These are phyloP conservation scores for Vachellia collinsii DNA, from an alignment of 306 rosid species.

Conservation along the genomic window DNA sequence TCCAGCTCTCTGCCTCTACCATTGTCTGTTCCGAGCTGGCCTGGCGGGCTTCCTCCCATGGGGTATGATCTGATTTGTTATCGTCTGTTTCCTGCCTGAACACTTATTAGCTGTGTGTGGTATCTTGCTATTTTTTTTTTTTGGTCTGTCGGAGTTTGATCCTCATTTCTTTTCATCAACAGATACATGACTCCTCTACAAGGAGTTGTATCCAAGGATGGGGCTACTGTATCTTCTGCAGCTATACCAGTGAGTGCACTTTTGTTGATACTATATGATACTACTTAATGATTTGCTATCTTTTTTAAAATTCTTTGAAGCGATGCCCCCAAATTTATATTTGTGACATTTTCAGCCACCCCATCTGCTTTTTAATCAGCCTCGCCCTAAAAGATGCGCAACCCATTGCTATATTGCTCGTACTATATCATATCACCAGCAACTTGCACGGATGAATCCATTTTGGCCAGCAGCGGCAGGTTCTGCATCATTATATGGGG, in stretches of 20 bases:
- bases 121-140: background rate
- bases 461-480: constrained; percentile 97
- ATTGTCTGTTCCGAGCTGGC: constrained; percentile 83
- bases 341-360: constrained; percentile 45
- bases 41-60: constrained; percentile 82
- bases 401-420: constrained; percentile 93
- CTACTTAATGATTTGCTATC: background rate
- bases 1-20: constrained; percentile 72
- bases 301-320: background rate
- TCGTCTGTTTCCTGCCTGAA: constrained; percentile 26
- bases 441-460: constrained; percentile 79
- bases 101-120: constrained; percentile 13
- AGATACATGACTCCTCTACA: constrained; percentile 92
- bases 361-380: constrained; percentile 68
- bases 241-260: constrained; percentile 62
- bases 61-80: constrained; percentile 62
- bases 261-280: background rate
- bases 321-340: background rate
- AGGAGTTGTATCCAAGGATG: constrained; percentile 83
- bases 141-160: constrained; percentile 44
- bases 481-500: constrained; percentile 73
- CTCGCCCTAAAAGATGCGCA: constrained; percentile 89
- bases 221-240: constrained; percentile 71
- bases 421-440: constrained; percentile 73
- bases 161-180: constrained; percentile 46